Percentiles rank a stretch among this genome's conserved stretches.
phyloP scores from a whole-genome alignment of 2,329 filamentous ascomycete species.

The Domatiomyces globalis region DNA sequence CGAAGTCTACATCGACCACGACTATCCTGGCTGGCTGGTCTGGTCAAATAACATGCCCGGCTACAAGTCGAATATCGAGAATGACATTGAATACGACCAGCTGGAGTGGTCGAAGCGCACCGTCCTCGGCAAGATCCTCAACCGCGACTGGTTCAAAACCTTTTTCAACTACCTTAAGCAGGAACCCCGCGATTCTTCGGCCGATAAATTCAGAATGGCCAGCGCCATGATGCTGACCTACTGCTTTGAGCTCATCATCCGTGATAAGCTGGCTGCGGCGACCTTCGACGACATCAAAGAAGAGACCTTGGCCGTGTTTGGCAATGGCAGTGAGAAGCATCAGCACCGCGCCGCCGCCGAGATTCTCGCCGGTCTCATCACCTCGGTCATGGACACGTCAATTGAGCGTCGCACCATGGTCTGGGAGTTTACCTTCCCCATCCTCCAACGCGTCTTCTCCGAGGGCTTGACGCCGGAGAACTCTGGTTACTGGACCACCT shows the following conservation, averaged over 20 bases:
- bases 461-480: conserved; percentile 92
- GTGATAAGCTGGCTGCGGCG: conserved; percentile 56
- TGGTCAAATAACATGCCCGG: conserved; percentile 83
- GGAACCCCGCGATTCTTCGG: conserved; percentile 67
- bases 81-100: conserved; percentile 63
- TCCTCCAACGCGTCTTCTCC: conserved; percentile 72
- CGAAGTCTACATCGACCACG: conserved; percentile 79
- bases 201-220: conserved; percentile 80
- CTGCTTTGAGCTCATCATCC: conserved; percentile 74
- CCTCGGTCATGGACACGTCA: conserved; percentile 64
- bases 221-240: conserved; percentile 79
- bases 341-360: conserved; percentile 92
- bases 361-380: conserved; percentile 74
- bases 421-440: conserved; percentile 83
- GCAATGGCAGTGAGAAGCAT: conserved; percentile 90
- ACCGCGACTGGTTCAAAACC: conserved; percentile 69
- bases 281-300: conserved; percentile 82
- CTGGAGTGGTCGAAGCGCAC: conserved; percentile 58
- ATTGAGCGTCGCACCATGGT: conserved; percentile 58
- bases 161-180: conserved; percentile 94
- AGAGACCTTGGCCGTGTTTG: conserved; percentile 62
- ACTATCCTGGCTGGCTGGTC: conserved; percentile 90
- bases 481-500: conserved; percentile 84
- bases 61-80: conserved; percentile 54
- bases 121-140: conserved; percentile 68